Percentiles rank a stretch among this genome's conserved stretches.
Evolutionary conservation across 306 rosid species (phyloP).

Genomic region (Senna tora): DNA sequence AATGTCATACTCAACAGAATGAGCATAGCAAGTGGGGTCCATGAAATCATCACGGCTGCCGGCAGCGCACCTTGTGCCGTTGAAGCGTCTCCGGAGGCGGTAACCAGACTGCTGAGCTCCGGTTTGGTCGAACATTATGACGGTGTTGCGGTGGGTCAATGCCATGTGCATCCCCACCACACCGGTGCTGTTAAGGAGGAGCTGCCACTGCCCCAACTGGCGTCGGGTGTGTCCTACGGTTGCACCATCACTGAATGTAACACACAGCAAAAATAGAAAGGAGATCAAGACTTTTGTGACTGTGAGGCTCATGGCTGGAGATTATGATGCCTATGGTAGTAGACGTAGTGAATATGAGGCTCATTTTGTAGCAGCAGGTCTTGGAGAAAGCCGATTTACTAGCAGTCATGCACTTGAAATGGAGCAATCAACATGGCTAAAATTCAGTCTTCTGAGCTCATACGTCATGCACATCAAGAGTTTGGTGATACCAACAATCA

Average conservation of each 20-base stretch:
- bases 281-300: conserved; percentile 25
- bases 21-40: conserved; percentile 76
- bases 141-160: conserved; percentile 60
- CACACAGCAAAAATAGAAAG: conserved; percentile 32
- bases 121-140: conserved; percentile 71
- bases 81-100: conserved; percentile 50
- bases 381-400: conserved; percentile 20
- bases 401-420: conserved; percentile 44
- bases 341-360: not conserved
- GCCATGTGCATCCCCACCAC: conserved; percentile 88
- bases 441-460: conserved; percentile 30
- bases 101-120: conserved; percentile 61
- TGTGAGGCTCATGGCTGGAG: conserved; percentile 22
- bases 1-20: conserved; percentile 77
- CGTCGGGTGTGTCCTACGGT: conserved; percentile 4
- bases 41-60: conserved; percentile 21
- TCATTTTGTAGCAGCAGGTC: conserved; percentile 39
- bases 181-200: conserved; percentile 57
- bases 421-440: conserved; percentile 30
- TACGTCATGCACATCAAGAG: not conserved
- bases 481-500: not conserved
- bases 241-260: conserved; percentile 34
- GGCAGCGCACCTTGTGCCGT: conserved; percentile 50
- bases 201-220: conserved; percentile 67
- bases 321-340: not conserved